Percentiles rank a stretch among this genome's conserved stretches.
Conservation (phyloP, 441 rosid genomes). For the Gossypium lobatum region DNA sequence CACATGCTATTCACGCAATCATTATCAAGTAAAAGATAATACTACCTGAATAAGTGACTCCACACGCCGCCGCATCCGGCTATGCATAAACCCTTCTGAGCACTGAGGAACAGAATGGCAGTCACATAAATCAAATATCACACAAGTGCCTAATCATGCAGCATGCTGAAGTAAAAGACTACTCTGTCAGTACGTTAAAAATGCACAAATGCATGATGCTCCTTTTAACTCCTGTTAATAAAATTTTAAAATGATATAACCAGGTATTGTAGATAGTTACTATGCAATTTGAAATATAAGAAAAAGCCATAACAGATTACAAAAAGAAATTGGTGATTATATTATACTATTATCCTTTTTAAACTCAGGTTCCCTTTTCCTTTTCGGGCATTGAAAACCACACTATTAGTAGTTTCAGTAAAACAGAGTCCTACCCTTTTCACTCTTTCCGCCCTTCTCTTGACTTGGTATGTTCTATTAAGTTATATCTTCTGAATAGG, state of each 20-base stretch:
- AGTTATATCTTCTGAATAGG: not conserved
- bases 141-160: not conserved
- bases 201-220: not conserved
- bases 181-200: not conserved
- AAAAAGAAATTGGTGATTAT: not conserved
- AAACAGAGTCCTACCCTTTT: not conserved
- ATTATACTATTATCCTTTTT: not conserved
- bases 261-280: not conserved
- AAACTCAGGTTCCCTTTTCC: not conserved
- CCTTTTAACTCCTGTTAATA: not conserved
- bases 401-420: not conserved
- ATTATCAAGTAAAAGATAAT: not conserved
- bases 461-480: not conserved
- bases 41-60: conserved; percentile 85
- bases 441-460: not conserved
- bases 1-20: not conserved
- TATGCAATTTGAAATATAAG: not conserved
- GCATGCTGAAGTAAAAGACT: conserved; percentile 4
- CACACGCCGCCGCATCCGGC: conserved; percentile 87
- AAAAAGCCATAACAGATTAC: not conserved
- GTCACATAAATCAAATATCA: conserved; percentile 7
- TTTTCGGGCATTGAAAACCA: not conserved
- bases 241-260: not conserved
- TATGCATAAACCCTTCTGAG: conserved; percentile 95
- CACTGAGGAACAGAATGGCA: conserved; percentile 37